Evolutionary conservation across 495 filamentous ascomycete species (phyloP), one percentile per base, ranked within the genome.

Genomic region (Pyronema domesticum): DNA sequence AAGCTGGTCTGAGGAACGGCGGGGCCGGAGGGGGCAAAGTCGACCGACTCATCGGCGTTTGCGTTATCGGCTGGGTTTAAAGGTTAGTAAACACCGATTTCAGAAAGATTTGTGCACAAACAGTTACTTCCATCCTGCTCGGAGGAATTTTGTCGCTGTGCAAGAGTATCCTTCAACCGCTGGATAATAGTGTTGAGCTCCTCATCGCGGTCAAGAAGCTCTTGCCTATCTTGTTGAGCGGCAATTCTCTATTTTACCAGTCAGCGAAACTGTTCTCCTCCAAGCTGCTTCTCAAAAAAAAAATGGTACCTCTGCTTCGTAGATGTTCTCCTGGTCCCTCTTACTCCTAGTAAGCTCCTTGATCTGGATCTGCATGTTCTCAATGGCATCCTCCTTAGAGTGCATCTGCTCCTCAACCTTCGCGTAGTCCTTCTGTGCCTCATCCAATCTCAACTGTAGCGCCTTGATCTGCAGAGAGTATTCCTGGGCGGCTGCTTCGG

Each of bases 21-120:
- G 85, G 42, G 83, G 80, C 53, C 89, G 64, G 86, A 83, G n/a
- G 89, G 88, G 13, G 91, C 89, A 68, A 94, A 95, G 63, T 85
- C 83, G 37, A 79, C 80, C 46, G 65, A 71, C 59, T 84, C 81
- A 40, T 77, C 68, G 7, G 3, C 45, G 45, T 47, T 47, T n/a
- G 10, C 23, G 39, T 33, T 30, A 15, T 55, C 34, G 18, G 13
- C 8, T 47, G 34, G 40, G 30, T 3, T 49, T 35, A 19, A 51
- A 51, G 35, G 44, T 15, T 39, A 39, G 44, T 34, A 51, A 39
- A 14, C 14, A 19, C 45, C n/a, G 14, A n/a, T 15, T 47, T 47
- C 3, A 10, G 13, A n/a, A 10, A 15, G 13, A n/a, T 47, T 1
- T 15, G 45, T 23, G 13, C 19, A 63, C 60, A 48, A 45, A 64